These are phyloP conservation scores for Candida maesae DNA, from an alignment of 805 yeast species.

Conservation along the genomic window DNA sequence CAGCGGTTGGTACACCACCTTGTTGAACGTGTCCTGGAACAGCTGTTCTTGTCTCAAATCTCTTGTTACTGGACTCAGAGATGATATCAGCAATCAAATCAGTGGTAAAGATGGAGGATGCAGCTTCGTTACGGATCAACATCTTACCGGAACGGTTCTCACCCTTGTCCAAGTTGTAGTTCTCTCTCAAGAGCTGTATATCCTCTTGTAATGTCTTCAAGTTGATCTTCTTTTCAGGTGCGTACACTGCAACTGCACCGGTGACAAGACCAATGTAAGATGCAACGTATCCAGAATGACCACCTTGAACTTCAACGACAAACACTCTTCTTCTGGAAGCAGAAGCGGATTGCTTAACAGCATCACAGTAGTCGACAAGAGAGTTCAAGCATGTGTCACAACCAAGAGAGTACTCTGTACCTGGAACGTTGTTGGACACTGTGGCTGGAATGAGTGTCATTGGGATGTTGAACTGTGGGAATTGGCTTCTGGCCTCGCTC, in stretches of 20 bases:
- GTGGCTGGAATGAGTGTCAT: slow-evolving; percentile 94
- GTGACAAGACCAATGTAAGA: slow-evolving; percentile 62
- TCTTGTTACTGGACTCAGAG: slow-evolving; percentile 56
- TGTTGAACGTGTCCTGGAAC: slow-evolving; percentile 87
- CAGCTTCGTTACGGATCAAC: slow-evolving; percentile 62
- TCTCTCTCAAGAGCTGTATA: slow-evolving; percentile 41
- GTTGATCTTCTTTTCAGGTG: slow-evolving; percentile 80
- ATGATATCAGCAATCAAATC: slow-evolving; percentile 66
- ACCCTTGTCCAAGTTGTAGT: slow-evolving; percentile 7
- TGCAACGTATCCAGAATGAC: slow-evolving; percentile 92
- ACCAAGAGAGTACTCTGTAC: slow-evolving; percentile 94
- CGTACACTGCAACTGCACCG: slow-evolving; percentile 63
- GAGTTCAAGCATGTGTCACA: slow-evolving; percentile 94
- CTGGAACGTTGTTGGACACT: slow-evolving; percentile 97
- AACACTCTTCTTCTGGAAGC: slow-evolving; percentile 92
- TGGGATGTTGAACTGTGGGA: slow-evolving; percentile 93
- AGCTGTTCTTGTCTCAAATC: slow-evolving; percentile 75
- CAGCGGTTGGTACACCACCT: slow-evolving; percentile 73
- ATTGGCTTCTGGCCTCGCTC: slow-evolving; percentile 66
- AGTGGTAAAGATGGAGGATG: slow-evolving; percentile 37
- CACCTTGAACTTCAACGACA: slow-evolving; percentile 98
- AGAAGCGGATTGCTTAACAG: slow-evolving; percentile 90
- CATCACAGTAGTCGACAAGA: slow-evolving; percentile 89
- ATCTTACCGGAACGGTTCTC: slow-evolving; percentile 27
- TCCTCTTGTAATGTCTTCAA: slow-evolving; percentile 73